Evolutionary conservation across 2,329 filamentous ascomycete species (phyloP).

Genomic region (Seiridium cupressi): DNA sequence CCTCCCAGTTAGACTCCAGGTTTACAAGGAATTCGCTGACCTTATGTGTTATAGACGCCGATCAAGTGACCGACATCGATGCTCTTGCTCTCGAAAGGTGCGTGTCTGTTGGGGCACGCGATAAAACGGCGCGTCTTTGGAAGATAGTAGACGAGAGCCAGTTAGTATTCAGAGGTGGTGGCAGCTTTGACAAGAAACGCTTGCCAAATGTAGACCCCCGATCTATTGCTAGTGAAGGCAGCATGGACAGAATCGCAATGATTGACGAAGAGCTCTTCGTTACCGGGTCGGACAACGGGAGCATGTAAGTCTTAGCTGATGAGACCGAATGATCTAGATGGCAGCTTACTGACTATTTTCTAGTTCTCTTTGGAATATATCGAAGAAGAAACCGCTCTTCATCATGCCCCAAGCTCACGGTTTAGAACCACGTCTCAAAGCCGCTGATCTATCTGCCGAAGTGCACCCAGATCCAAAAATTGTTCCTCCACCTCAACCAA

Average conservation of each 20-base stretch:
- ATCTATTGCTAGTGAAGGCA: conserved; percentile 71
- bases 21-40: too few relatives aligned
- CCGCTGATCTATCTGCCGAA: conserved; percentile 74
- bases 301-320: conserved; percentile 41
- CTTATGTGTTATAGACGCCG: conserved; percentile 49
- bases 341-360: conserved; percentile 36
- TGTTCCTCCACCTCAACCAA: conserved; percentile 65
- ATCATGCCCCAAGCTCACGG: conserved; percentile 82
- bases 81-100: conserved; percentile 84
- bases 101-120: conserved; percentile 84
- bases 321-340: conserved; percentile 31
- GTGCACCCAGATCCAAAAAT: conserved; percentile 57
- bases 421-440: conserved; percentile 67
- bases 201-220: conserved; percentile 41
- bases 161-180: conserved; percentile 84
- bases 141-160: conserved; percentile 96
- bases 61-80: conserved; percentile 81
- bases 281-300: conserved; percentile 89
- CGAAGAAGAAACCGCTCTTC: conserved; percentile 93
- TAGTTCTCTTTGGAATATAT: conserved; percentile 58
- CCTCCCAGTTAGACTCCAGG: too few relatives aligned
- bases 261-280: conserved; percentile 87
- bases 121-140: conserved; percentile 90
- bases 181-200: conserved; percentile 50
- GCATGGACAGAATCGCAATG: conserved; percentile 88